phyloP scores from a whole-genome alignment of 192 early-diverging fungal species.

The Hyaloraphidium curvatum region DNA sequence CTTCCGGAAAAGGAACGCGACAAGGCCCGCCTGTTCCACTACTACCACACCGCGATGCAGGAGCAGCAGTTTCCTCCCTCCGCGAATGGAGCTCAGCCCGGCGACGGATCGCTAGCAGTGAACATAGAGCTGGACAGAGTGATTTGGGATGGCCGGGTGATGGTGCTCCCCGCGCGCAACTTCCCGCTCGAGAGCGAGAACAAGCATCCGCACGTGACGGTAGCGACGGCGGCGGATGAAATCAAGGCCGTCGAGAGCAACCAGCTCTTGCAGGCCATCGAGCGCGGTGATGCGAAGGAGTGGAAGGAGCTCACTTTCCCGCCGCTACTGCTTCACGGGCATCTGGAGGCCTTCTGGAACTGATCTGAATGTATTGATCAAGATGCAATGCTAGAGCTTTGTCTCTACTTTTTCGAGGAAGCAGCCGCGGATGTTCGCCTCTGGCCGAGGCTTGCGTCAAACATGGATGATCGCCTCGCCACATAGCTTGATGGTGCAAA shows the following conservation, averaged over 20 bases:
- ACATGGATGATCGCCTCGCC: too few species aligned
- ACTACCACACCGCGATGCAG: slow-evolving; percentile 9
- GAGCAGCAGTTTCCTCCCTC: slow-evolving; percentile 7
- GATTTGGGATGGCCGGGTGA: slow-evolving; percentile 23
- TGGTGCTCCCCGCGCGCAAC: slow-evolving; percentile 11
- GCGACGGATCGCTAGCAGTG: slow-evolving; percentile 9
- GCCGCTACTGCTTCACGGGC: too few species aligned
- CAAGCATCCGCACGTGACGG: slow-evolving; percentile 19
- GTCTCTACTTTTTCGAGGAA: too few species aligned
- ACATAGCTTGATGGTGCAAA: too few species aligned
- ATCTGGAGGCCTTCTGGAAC: too few species aligned
- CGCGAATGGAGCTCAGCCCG: slow-evolving; percentile 1
- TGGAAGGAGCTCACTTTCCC: too few species aligned
- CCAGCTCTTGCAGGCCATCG: slow-evolving; percentile 8
- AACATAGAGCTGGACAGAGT: slow-evolving; percentile 21
- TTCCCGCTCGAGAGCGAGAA: slow-evolving; percentile 8
- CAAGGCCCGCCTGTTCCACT: slow-evolving; percentile 12
- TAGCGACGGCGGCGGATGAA: slow-evolving; percentile 15
- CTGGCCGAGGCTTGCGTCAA: too few species aligned
- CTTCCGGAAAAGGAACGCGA: slow-evolving; percentile 8
- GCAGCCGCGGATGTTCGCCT: too few species aligned
- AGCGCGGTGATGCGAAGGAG: background rate
- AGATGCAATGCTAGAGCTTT: too few species aligned
- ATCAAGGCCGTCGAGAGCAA: slow-evolving; percentile 20
- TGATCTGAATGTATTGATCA: too few species aligned